Evolutionary conservation across 768 basidiomycete genomes (phyloP).

Genomic region (Rhodotorula kratochvilovae): DNA sequence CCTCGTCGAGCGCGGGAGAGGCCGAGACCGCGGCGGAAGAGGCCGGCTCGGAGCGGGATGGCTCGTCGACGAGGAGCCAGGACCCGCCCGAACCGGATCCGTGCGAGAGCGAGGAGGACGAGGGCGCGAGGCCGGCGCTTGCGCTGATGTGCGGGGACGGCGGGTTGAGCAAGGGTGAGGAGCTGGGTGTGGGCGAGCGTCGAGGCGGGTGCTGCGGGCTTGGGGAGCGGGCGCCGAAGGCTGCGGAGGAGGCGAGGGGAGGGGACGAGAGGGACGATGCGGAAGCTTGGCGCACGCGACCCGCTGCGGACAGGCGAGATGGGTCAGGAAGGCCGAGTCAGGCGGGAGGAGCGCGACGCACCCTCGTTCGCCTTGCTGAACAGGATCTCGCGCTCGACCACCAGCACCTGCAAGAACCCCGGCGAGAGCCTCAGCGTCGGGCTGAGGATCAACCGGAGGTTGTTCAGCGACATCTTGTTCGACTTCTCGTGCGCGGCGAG

Average conservation of each 20-base stretch:
- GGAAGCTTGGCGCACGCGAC: not conserved
- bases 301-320: not conserved
- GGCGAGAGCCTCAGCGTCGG: slow-evolving; percentile 42
- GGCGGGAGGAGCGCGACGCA: not conserved
- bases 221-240: not conserved
- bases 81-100: not conserved
- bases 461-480: slow-evolving; percentile 43
- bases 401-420: slow-evolving; percentile 36
- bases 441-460: slow-evolving; percentile 40
- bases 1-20: not conserved
- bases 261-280: not conserved
- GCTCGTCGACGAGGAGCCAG: slow-evolving; percentile 4
- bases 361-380: slow-evolving; percentile 26
- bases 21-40: not conserved
- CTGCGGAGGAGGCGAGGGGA: not conserved
- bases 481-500: slow-evolving; percentile 15
- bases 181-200: not conserved
- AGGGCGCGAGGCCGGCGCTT: not conserved
- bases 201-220: not conserved
- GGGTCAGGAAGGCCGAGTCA: too few relatives aligned
- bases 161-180: not conserved
- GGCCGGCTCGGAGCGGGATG: not conserved
- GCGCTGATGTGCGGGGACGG: not conserved
- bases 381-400: slow-evolving; percentile 38
- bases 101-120: not conserved